These are phyloP conservation scores for Blastocrithidia nonstop DNA, from an alignment of 208 protist species.

Conservation along the genomic window DNA sequence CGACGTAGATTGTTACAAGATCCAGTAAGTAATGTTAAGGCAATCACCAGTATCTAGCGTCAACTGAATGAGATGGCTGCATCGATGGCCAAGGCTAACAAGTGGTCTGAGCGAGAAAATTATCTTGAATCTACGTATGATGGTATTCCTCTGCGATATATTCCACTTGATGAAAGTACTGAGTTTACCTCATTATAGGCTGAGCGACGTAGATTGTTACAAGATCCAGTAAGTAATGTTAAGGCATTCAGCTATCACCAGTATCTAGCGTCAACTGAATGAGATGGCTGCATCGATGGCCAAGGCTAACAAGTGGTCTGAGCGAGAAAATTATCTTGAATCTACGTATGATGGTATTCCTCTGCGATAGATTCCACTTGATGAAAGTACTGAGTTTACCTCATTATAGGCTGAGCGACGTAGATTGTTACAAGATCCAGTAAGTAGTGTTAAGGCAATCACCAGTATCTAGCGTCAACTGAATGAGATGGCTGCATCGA, in stretches of 20 bases:
- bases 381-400: constrained; percentile 34
- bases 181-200: constrained; percentile 40
- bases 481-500: constrained; percentile 27
- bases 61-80: no score
- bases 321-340: constrained; percentile 71
- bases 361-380: constrained; percentile 43
- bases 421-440: constrained; percentile 28
- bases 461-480: constrained; percentile 50
- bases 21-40: no score
- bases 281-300: constrained; percentile 44
- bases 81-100: no score
- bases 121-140: no score
- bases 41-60: no score
- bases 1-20: no score
- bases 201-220: constrained; percentile 35
- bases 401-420: constrained; percentile 48
- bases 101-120: no score
- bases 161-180: constrained; percentile 63
- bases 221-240: constrained; percentile 28
- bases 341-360: constrained; percentile 42
- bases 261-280: constrained; percentile 38
- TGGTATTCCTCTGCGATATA: no score
- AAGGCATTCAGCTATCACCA: constrained; percentile 26
- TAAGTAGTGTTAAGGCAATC: constrained; percentile 17
- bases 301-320: constrained; percentile 37